Evolutionary conservation across 2,329 filamentous ascomycete species (phyloP), one percentile per base, ranked within the genome.

Genomic region (Lecanosticta acicola): DNA sequence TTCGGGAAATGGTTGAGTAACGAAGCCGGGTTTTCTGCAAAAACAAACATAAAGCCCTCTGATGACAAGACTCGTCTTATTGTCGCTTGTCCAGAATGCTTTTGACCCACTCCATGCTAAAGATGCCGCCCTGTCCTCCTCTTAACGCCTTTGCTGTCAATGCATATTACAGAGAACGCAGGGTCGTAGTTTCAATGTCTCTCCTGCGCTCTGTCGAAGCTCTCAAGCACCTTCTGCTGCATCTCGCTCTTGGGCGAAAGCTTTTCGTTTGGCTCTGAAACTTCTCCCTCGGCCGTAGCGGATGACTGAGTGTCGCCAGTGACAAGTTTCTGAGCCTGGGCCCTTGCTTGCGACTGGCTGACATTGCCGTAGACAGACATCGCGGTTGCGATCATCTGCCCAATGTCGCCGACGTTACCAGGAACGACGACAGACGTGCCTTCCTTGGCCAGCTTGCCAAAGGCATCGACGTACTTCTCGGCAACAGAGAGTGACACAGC

Each of bases 391-490:
- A 98, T 97, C 90, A 98, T 95, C 57, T 87, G 82, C 44, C 88
- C 85, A 58, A 98, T 90, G 65, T 98, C 93, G 50, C 93, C 93
- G 32, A 98, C 88, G 62, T 98, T 97, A 9, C 93, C 93, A 0
- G 93, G 93, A 11, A 98, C 90, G 16, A 98, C 88, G 20, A 98
- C 85, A 3, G 89, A 87, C 3, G 93, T 98, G 59, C 93, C 88
- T 73, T 98, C 90, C 71, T 91, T 93, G 41, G 93, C 93, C 58
- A 98, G 74, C 64, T 90, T 87, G 57, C 79, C 84, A 63, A 97
- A 98, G 3, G 93, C 93, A 37, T 94, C 91, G 42, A 98, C 93
- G 60, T 98, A 98, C 71, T 96, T 95, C 78, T 98, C 93, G 0
- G 93, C 93, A 7, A 98, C 87, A 11, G 79, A 87, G 51, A 98